phyloP scores from a whole-genome alignment of 2,329 filamentous ascomycete species.

The Chaetomiaceae sp. region DNA sequence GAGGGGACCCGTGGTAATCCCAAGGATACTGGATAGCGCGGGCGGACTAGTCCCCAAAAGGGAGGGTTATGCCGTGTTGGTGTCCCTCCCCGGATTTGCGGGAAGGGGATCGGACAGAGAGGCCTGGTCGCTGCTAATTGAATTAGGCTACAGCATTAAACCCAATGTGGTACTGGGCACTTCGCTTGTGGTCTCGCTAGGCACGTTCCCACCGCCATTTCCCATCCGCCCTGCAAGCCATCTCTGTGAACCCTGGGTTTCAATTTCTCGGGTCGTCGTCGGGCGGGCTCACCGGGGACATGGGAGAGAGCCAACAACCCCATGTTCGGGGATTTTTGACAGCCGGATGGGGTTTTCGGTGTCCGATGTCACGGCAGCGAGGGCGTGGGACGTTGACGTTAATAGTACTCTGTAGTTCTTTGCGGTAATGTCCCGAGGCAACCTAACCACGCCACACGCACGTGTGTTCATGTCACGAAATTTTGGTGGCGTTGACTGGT shows the following conservation, averaged over 20 bases:
- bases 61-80: slow-evolving; percentile 18
- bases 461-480: not conserved
- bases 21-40: slow-evolving; percentile 19
- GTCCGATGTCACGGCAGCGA: not conserved
- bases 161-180: slow-evolving; percentile 10
- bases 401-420: no score
- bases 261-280: slow-evolving; percentile 11
- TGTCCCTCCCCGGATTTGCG: slow-evolving; percentile 25
- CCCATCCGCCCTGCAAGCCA: slow-evolving; percentile 6
- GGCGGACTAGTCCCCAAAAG: slow-evolving; percentile 17
- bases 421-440: not conserved
- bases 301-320: slow-evolving; percentile 2
- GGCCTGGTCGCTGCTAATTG: slow-evolving; percentile 10
- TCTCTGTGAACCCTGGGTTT: slow-evolving; percentile 6
- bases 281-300: slow-evolving; percentile 10
- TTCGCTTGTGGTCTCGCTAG: not conserved
- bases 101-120: no score
- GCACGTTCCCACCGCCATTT: slow-evolving; percentile 17
- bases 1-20: slow-evolving; percentile 20
- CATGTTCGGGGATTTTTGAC: slow-evolving; percentile 9
- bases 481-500: not conserved
- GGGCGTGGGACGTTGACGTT: not conserved
- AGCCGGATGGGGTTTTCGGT: not conserved
- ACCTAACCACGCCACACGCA: no score
- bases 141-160: slow-evolving; percentile 11